Evolutionary conservation across 257 asterid species (phyloP).

Genomic region (Rhazya stricta): DNA sequence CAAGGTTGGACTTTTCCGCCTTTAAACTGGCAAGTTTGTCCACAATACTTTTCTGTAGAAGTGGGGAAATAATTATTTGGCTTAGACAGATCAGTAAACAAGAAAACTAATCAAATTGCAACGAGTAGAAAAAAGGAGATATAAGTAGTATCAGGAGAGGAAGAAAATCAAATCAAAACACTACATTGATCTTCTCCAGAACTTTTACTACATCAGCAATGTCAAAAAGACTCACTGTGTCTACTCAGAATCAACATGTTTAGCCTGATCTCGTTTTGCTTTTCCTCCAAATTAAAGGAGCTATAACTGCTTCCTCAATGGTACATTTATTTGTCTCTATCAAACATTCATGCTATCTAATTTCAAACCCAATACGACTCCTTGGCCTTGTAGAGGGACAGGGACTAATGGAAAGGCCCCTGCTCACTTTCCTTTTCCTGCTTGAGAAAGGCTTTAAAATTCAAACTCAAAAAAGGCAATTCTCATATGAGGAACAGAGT

Average conservation of each 20-base stretch:
- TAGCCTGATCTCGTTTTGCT: not conserved
- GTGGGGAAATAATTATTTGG: not conserved
- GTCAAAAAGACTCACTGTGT: not conserved
- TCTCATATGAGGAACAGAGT: no score
- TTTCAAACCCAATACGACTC: not conserved
- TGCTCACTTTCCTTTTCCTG: no score
- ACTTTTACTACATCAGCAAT: not conserved
- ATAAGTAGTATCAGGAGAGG: not conserved
- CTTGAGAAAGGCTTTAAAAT: no score
- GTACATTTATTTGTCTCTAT: not conserved
- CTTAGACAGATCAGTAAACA: not conserved
- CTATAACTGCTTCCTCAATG: not conserved
- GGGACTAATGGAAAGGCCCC: no score
- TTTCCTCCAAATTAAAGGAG: not conserved
- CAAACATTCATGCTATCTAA: not conserved
- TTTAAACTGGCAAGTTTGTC: constrained; percentile 77
- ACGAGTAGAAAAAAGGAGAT: not conserved
- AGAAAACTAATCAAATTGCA: not conserved
- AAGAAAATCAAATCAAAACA: not conserved
- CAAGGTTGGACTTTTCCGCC: constrained; percentile 70
- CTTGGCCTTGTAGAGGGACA: no score
- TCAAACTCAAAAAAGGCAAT: no score
- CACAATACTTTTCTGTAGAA: constrained; percentile 75
- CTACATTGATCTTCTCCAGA: not conserved
- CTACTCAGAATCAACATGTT: not conserved